Base-by-base conservation (phyloP, 2,329 filamentous ascomycete species). In the Alternaria triticina region DNA sequence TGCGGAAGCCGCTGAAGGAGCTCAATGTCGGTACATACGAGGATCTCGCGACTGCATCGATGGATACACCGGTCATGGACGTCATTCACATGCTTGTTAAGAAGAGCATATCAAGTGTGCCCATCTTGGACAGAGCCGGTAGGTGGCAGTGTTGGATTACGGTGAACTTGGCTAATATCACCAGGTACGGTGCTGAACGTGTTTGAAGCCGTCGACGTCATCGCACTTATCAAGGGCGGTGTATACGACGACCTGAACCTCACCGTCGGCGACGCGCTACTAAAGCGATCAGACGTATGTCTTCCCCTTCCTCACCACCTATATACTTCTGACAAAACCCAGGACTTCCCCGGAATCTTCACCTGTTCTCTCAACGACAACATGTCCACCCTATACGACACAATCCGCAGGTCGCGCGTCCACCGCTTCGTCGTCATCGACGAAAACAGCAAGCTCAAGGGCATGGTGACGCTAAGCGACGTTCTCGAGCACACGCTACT, bases 161-260 rank as follows among this genome's bases (percentile, higher is more conserved):
- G 22, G 11, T 6, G 20, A 3, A 13, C 36, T 10, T 33, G 12
- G 58, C 64, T 72, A 15, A 73, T 43, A 12, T 9, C 2, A 28
- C 1, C 72, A 88, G 89, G 88, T 54, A 84, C 88, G 30, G 89
- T 99, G 0, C 88, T 98, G 67, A 99, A 99, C 75, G 94, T 98
- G 11, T 99, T 99, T 75, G 96, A 99, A 82, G 93, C 96, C 2
- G 94, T 99, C 54, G 96, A 99, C 80, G 94, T 99, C 64, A 97
- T 99, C 71, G 91, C 94, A 0, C 90, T 97, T 73, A 97, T 99
- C 82, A 97, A 96, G 81, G 94, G 93, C 22, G 94, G 94, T 20
- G 89, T 89, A 36, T 98, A 98, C 76, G 96, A 98, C 68, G 95
- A 97, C 70, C 85, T 99, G 60, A 90, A 91, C 63, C 88, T 94